Evolutionary conservation across 352 stramenopile genomes (phyloP).

Genomic region (Globisporangium mamillatum): DNA sequence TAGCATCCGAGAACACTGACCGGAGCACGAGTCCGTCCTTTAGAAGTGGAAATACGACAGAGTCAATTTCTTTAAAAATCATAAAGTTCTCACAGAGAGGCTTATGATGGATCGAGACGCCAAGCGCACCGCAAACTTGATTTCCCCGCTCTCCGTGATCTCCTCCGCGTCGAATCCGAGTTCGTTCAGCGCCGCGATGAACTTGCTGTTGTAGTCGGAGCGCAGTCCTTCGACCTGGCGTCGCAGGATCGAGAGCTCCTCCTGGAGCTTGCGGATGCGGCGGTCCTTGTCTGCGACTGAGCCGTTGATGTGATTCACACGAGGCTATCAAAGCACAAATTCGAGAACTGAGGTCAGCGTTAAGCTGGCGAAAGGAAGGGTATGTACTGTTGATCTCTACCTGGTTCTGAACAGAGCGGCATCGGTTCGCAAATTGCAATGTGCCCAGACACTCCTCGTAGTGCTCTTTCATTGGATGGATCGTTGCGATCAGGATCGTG

Average conservation of each 20-base stretch:
- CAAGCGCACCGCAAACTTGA: constrained; percentile 69
- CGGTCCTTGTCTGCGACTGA: constrained; percentile 83
- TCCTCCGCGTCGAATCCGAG: constrained; percentile 81
- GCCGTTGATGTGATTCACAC: constrained; percentile 84
- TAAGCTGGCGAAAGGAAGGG: too few species aligned
- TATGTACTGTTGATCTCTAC: not conserved
- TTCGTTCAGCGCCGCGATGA: constrained; percentile 66
- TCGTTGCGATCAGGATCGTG: constrained; percentile 82
- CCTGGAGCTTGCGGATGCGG: constrained; percentile 80
- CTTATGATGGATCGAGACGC: not conserved
- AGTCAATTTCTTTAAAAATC: constrained; percentile 3
- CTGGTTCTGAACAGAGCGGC: constrained; percentile 89
- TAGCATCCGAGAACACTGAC: constrained; percentile 49
- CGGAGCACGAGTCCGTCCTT: constrained; percentile 71
- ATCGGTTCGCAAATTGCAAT: constrained; percentile 90
- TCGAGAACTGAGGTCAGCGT: constrained; percentile 2
- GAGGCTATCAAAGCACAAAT: constrained; percentile 28
- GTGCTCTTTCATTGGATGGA: constrained; percentile 87
- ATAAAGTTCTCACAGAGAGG: not conserved
- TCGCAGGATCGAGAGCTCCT: constrained; percentile 57
- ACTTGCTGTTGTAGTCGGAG: constrained; percentile 74
- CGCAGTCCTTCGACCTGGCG: constrained; percentile 66
- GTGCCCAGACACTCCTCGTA: constrained; percentile 90
- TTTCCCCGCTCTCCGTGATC: constrained; percentile 70
- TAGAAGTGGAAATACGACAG: not conserved